Evolutionary conservation across 169 alveolate genomes (phyloP), one percentile per base, ranked within the genome.

Genomic region (Plasmodium knowlesi): DNA sequence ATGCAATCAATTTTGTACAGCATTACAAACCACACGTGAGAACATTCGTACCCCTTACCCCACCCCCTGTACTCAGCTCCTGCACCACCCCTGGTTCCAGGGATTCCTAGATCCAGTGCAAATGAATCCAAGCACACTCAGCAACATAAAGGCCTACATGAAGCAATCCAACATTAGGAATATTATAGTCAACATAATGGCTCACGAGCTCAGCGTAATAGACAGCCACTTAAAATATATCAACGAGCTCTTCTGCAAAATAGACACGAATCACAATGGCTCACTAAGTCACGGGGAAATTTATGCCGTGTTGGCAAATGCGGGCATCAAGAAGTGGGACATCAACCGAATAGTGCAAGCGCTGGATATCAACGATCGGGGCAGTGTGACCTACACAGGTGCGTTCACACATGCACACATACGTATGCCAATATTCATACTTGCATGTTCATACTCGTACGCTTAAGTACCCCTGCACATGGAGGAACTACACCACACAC

Each of bases 11-110:
- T 43, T 2, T 5, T 80, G 46, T 43, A 12, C 37, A 43, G 2
- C 8, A 53, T n/a, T 41, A 32, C 79, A 43, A 43, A 16, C 76
- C 41, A 67, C 76, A 67, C n/a, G 39, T 28, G 19, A 22, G 14
- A 30, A 85, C 67, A 4, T 41, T 19, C 19, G 1, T 41, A 43
- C 37, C 12, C 80, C 81, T 76, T 46, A 37, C 19, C 91, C 70
- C 82, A 43, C 72, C 83, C 71, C 54, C 9, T 84, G 8, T 50
- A 9, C 50, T 2, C 61, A 86, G 94, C 91, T 89, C 12, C 54
- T 89, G 74, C 94, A 89, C 30, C 94, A 89, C 73, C 94, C 94
- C 8, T 89, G 94, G 94, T 89, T 89, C 50, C 94, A 89, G 72
- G 94, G 94, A 0, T 89, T 79, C 73, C 57, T 89, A 32, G 94